Base-by-base conservation (phyloP, 805 yeast genomes). In the Peterozyma xylosa region DNA sequence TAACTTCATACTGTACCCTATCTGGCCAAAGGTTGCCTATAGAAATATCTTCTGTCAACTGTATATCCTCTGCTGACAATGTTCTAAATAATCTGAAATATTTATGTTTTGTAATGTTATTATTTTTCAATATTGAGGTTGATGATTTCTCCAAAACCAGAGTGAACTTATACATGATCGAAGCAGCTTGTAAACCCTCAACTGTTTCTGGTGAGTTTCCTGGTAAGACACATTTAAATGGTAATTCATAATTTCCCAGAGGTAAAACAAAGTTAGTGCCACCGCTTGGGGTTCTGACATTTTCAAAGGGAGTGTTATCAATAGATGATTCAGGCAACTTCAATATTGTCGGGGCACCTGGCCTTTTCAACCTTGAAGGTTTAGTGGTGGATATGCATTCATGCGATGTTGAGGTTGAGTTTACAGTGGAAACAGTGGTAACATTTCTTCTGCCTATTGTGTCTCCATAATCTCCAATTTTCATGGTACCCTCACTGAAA, bases 11-110 rank as follows among this genome's bases (percentile, higher is more conserved):
- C 48, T 75, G 77, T 21, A 74, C 61, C 49, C 75, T 75, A 0
- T 68, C 68, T 0, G 78, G 71, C 82, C 82, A 76, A 2, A 70
- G 63, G 51, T 72, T 73, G 46, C 66, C 67, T 40, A 74, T 66
- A 21, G 73, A 71, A 36, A 72, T 65, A 38, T 66, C 67, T 49
- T 73, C 76, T 30, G 58, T 54, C 15, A 71, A 52, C 34, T 62
- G 57, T 35, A 68, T 44, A 52, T 64, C 70, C 11, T 64, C 55
- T 0, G 69, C 67, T 17, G 71, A 64, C 14, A 71, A 63, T 0
- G 74, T 67, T 45, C 80, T 58, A 9, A 69, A 55, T 9, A 76
- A 57, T 29, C 80, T 57, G 3, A 76, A 42, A 48, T 70, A 70
- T 44, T 69, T 70, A 11, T 60, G 48, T 30, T 55, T 64, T 15